Conservation (phyloP, 768 basidiomycete species). For the Collybia mongolica region DNA sequence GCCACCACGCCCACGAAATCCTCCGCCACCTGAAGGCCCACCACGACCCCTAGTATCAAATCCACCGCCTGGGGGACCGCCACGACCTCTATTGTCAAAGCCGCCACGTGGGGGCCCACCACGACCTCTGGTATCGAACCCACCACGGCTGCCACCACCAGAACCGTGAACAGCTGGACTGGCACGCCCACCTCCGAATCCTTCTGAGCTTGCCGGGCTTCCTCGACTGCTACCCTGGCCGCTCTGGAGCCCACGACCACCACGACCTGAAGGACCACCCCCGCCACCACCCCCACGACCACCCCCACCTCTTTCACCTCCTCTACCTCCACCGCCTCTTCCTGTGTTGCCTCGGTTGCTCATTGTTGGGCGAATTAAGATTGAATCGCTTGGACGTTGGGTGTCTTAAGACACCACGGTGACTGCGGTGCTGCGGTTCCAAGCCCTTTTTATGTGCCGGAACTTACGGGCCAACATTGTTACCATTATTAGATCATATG, state of each 20-base stretch:
- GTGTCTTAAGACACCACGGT: not conserved
- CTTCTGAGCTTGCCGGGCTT: constrained; percentile 11
- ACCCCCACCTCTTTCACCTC: constrained; percentile 7
- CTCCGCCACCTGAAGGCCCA: constrained; percentile 13
- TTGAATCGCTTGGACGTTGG: constrained; percentile 1
- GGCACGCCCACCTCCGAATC: constrained; percentile 17
- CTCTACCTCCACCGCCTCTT: constrained; percentile 19
- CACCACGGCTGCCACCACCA: constrained; percentile 18
- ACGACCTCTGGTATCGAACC: constrained; percentile 7
- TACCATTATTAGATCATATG: not conserved
- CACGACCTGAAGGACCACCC: constrained; percentile 14
- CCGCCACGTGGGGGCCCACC: constrained; percentile 18
- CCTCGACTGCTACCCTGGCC: not conserved
- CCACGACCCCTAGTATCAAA: constrained; percentile 22
- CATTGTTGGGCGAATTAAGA: constrained; percentile 10
- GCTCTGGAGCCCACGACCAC: constrained; percentile 8
- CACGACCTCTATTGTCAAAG: constrained; percentile 16
- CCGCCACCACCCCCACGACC: constrained; percentile 7
- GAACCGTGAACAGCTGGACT: constrained; percentile 13
- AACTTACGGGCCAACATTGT: not conserved
- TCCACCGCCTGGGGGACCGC: constrained; percentile 21
- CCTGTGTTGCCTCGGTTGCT: constrained; percentile 13
- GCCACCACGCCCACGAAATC: constrained; percentile 17
- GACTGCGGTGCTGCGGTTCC: not conserved
- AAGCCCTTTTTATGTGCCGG: not conserved